A percentile compares a stretch with the other conserved stretches of the same genome.
Conservation (phyloP, 2,329 filamentous ascomycete species). For the Penicillium crustosum region DNA sequence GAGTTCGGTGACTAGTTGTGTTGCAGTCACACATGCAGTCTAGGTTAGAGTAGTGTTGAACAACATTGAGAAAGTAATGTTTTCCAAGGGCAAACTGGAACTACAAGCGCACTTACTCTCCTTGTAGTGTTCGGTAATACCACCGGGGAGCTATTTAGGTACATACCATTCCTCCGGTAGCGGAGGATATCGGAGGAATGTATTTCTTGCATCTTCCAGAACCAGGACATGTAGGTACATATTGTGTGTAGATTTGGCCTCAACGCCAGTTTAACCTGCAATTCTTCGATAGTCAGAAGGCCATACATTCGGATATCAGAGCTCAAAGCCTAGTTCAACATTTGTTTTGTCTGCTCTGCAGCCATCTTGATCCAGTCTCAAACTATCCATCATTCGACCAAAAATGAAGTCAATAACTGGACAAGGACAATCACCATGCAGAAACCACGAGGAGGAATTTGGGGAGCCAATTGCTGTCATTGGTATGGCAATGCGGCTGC, state of each 20-base stretch:
- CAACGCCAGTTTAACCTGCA: background rate
- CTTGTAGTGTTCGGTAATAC: background rate
- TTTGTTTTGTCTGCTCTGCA: background rate
- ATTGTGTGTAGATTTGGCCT: conserved; percentile 1
- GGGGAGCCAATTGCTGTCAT: conserved; percentile 22
- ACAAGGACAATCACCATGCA: conserved; percentile 11
- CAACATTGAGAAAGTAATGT: background rate
- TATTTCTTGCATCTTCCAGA: background rate
- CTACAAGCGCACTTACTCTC: background rate
- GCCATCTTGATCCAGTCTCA: conserved; percentile 8
- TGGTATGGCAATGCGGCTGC: conserved; percentile 28
- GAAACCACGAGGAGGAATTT: background rate
- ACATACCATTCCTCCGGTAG: background rate
- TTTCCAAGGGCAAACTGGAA: background rate
- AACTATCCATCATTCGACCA: conserved; percentile 3
- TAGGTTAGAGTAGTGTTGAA: background rate
- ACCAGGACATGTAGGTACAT: conserved; percentile 1
- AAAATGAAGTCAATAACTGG: conserved; percentile 10
- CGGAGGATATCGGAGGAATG: conserved; percentile 4
- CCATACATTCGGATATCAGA: background rate
- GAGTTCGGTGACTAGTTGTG: background rate
- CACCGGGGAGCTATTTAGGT: background rate
- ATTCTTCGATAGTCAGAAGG: background rate
- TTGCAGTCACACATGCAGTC: conserved; percentile 1
- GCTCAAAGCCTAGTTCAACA: background rate